Conservation (phyloP, 176 grass and related monocot genomes). For the Cenchrus americanus region DNA sequence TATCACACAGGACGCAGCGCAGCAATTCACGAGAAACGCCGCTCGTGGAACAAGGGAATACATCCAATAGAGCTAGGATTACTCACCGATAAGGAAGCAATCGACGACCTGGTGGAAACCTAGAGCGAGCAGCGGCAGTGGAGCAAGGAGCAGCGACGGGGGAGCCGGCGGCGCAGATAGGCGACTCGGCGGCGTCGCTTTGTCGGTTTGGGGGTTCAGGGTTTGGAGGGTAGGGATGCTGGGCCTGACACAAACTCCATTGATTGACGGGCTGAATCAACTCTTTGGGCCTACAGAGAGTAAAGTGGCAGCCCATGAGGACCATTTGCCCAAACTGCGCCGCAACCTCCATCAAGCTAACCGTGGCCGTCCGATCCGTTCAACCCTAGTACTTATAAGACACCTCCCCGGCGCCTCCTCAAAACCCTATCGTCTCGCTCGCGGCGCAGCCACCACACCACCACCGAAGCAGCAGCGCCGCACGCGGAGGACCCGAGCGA, state of each 20-base stretch:
- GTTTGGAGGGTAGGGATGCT: not conserved
- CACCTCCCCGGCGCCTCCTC: not conserved
- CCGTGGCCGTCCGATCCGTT: conserved; percentile 32
- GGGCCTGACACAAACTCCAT: not conserved
- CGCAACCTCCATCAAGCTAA: not conserved
- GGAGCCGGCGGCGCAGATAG: not conserved
- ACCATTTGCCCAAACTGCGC: not conserved
- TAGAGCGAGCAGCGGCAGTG: not conserved
- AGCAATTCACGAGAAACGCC: not conserved
- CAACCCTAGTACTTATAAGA: conserved; percentile 45
- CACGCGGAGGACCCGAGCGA: not conserved
- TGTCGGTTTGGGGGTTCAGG: not conserved
- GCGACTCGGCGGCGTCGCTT: not conserved
- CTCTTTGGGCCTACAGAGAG: not conserved
- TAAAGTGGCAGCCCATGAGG: not conserved
- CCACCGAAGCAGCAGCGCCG: conserved; percentile 4
- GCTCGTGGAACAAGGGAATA: not conserved
- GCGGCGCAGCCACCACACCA: conserved; percentile 40
- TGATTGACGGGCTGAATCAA: too few species aligned
- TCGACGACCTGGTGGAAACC: not conserved
- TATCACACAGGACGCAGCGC: not conserved
- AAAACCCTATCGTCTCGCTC: conserved; percentile 42
- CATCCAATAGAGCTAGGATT: not conserved
- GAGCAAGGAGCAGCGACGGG: not conserved
- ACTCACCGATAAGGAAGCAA: not conserved